Percentiles rank a stretch among this genome's conserved stretches.
These are phyloP conservation scores for Abrus pulchellus DNA, from an alignment of 306 rosid species.

Conservation along the genomic window DNA sequence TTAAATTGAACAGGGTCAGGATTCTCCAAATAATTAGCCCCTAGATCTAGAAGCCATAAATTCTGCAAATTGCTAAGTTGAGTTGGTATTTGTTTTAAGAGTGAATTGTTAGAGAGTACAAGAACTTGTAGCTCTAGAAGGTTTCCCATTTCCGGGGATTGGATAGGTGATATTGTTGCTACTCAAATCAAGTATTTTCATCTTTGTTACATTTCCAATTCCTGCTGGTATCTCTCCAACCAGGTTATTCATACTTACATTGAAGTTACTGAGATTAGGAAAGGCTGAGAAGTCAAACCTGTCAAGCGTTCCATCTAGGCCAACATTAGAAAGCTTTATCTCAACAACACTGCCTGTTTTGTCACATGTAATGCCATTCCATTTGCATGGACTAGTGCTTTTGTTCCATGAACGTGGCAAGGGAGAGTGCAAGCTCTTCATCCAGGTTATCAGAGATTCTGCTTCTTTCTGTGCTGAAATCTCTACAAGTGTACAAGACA, in stretches of 20 bases:
- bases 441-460: conserved; percentile 43
- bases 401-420: conserved; percentile 41
- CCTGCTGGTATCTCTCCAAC: conserved; percentile 43
- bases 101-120: conserved; percentile 31
- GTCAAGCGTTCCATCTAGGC: conserved; percentile 42
- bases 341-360: conserved; percentile 39
- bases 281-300: conserved; percentile 53
- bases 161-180: conserved; percentile 40
- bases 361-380: conserved; percentile 41
- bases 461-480: conserved; percentile 47
- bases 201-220: conserved; percentile 42
- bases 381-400: conserved; percentile 44
- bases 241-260: conserved; percentile 43
- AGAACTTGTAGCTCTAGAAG: conserved; percentile 43
- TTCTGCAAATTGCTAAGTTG: conserved; percentile 50
- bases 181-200: conserved; percentile 44
- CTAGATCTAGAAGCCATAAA: conserved; percentile 42
- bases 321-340: conserved; percentile 40
- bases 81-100: conserved; percentile 42
- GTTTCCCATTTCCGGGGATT: conserved; percentile 44
- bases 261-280: conserved; percentile 43
- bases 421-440: conserved; percentile 45
- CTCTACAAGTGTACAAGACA: conserved; percentile 10
- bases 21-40: conserved; percentile 36
- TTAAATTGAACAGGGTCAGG: conserved; percentile 41